phyloP scores from a whole-genome alignment of 805 yeast genomes.

The Candida arabinofermentans region DNA sequence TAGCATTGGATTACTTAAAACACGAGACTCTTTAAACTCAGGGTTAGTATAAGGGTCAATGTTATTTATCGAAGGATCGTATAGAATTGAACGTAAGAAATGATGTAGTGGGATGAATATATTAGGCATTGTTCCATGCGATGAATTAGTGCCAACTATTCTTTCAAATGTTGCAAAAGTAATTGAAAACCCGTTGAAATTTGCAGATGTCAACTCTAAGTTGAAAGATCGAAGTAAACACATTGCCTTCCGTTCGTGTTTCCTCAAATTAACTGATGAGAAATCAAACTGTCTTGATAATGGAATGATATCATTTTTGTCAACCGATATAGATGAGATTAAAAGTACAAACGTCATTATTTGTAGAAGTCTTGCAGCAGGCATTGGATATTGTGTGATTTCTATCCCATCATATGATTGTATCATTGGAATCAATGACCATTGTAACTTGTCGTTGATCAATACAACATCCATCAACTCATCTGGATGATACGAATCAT shows the following conservation, averaged over 20 bases:
- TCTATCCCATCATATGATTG: conserved; percentile 42
- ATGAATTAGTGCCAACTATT: conserved; percentile 21
- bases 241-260: conserved; percentile 42
- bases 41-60: conserved; percentile 1
- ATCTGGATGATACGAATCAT: conserved; percentile 1
- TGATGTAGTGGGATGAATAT: conserved; percentile 41
- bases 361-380: conserved; percentile 38
- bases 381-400: conserved; percentile 32
- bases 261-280: conserved; percentile 34
- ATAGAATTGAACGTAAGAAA: conserved; percentile 41
- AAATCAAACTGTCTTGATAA: conserved; percentile 17
- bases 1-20: conserved; percentile 35
- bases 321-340: conserved; percentile 33
- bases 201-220: conserved; percentile 27
- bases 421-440: conserved; percentile 34
- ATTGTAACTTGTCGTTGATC: conserved; percentile 21
- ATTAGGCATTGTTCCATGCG: conserved; percentile 35
- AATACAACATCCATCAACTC: conserved; percentile 21
- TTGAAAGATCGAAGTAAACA: conserved; percentile 49
- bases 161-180: conserved; percentile 31
- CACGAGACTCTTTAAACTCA: conserved; percentile 27
- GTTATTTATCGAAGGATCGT: conserved; percentile 4
- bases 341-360: conserved; percentile 48
- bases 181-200: conserved; percentile 18
- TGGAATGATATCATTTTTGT: conserved; percentile 12